Percentiles rank a stretch among this genome's conserved stretches.
These are phyloP conservation scores for Holtermanniella nyarrowii DNA, from an alignment of 768 basidiomycete genomes.

Conservation along the genomic window DNA sequence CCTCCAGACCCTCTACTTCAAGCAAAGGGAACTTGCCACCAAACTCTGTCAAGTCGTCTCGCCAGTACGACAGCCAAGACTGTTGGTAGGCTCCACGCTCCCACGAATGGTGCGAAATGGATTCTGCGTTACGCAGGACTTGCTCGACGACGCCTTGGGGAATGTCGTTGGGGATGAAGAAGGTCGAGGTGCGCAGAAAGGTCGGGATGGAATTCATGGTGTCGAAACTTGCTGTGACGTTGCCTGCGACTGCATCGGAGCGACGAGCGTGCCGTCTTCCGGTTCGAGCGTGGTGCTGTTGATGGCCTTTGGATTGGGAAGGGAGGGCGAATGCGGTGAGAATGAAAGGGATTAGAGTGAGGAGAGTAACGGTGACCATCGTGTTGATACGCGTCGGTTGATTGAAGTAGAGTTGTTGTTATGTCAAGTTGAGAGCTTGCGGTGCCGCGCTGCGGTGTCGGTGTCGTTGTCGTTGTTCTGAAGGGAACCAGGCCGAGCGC, in stretches of 20 bases:
- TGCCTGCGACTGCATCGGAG: not conserved
- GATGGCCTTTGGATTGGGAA: not conserved
- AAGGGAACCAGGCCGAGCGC: not conserved
- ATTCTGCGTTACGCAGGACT: conserved; percentile 5
- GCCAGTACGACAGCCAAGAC: conserved; percentile 6
- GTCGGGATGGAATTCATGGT: not conserved
- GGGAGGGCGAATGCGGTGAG: not conserved
- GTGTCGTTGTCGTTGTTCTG: not conserved
- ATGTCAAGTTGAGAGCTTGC: not conserved
- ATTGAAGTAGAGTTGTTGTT: not conserved
- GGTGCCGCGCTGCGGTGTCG: not conserved
- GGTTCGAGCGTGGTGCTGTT: not conserved
- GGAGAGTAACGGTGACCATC: not conserved
- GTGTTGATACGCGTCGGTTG: not conserved
- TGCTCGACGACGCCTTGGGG: not conserved
- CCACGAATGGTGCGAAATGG: conserved; percentile 10
- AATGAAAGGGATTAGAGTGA: not conserved
- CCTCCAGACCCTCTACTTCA: not conserved
- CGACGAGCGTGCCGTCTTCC: not conserved
- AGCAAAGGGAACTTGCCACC: not conserved
- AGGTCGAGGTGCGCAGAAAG: not conserved
- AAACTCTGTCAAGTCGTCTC: conserved; percentile 8
- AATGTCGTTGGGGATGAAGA: not conserved
- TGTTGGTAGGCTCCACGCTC: conserved; percentile 9
- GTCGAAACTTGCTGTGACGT: not conserved